Conservation (phyloP, 768 basidiomycete species). For the Mycena vulgaris region DNA sequence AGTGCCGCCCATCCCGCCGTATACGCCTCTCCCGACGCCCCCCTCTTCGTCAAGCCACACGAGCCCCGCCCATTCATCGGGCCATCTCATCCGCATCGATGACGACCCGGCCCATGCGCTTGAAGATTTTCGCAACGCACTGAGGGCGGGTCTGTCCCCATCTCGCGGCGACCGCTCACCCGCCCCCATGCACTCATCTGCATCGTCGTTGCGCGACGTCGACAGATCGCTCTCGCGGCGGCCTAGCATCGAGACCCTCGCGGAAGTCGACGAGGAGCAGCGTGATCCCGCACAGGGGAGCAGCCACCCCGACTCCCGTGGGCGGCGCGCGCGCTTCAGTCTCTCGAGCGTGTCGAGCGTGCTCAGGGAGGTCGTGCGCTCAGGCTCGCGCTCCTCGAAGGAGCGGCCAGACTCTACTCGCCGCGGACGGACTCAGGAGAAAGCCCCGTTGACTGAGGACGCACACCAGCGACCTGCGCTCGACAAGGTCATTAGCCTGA, state of each 20-base stretch:
- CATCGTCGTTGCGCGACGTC: conserved; percentile 38
- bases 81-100: conserved; percentile 13
- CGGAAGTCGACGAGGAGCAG: conserved; percentile 49
- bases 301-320: conserved; percentile 43
- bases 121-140: conserved; percentile 57
- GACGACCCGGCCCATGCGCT: conserved; percentile 51
- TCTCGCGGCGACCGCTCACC: conserved; percentile 31
- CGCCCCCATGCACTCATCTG: conserved; percentile 27
- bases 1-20: conserved; percentile 32
- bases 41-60: conserved; percentile 32
- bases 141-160: conserved; percentile 48
- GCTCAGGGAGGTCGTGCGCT: conserved; percentile 65
- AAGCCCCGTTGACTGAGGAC: conserved; percentile 26
- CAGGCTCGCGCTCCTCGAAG: conserved; percentile 53
- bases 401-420: conserved; percentile 43
- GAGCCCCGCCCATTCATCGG: conserved; percentile 28
- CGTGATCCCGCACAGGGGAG: conserved; percentile 14
- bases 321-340: conserved; percentile 65
- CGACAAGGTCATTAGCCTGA: conserved; percentile 57
- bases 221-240: conserved; percentile 56
- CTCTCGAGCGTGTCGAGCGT: conserved; percentile 67
- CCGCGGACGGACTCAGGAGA: conserved; percentile 56
- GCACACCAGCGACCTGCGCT: conserved; percentile 54
- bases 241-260: conserved; percentile 58
- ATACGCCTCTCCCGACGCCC: conserved; percentile 32